Base-by-base conservation (phyloP, 108 stramenopile genomes). In the Fragilaria crotonensis region DNA sequence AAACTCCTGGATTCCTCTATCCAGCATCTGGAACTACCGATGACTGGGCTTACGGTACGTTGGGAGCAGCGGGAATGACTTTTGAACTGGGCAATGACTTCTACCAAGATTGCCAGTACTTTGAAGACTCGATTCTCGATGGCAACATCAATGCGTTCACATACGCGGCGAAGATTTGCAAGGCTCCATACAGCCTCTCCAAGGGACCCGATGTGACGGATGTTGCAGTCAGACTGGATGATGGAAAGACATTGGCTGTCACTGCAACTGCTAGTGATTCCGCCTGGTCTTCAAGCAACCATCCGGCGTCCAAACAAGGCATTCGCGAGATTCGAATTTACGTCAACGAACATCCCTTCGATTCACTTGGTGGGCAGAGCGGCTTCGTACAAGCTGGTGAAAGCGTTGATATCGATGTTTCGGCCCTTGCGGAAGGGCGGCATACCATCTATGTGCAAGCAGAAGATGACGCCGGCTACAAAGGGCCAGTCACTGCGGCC, bases 181-280 rank as follows among this genome's bases (percentile, higher is more conserved):
- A 44, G 18, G 52, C 33, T 18, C 80, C 80, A 17, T 76, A 54
- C 63, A 28, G 23, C 29, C 30, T 68, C 1, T 56, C 59, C 2
- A 56, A 62, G 20, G 80, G 80, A 27, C 75, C 77, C 19, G 76
- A 75, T 67, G 47, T n/a, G n/a, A n/a, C n/a, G n/a, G n/a, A n/a
- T n/a, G n/a, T n/a, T n/a, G n/a, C n/a, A n/a, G n/a, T n/a, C n/a
- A n/a, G n/a, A n/a, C n/a, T n/a, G n/a, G n/a, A n/a, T n/a, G n/a
- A n/a, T n/a, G n/a, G n/a, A n/a, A n/a, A n/a, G n/a, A n/a, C n/a
- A n/a, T n/a, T n/a, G n/a, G n/a, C n/a, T n/a, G n/a, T n/a, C n/a
- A n/a, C n/a, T n/a, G n/a, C n/a, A n/a, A n/a, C n/a, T n/a, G n/a
- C n/a, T n/a, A n/a, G n/a, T n/a, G n/a, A n/a, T n/a, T n/a, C n/a